Base-by-base conservation (phyloP, 2,329 filamentous ascomycete genomes). In the Phyllosticta capitalensis region DNA sequence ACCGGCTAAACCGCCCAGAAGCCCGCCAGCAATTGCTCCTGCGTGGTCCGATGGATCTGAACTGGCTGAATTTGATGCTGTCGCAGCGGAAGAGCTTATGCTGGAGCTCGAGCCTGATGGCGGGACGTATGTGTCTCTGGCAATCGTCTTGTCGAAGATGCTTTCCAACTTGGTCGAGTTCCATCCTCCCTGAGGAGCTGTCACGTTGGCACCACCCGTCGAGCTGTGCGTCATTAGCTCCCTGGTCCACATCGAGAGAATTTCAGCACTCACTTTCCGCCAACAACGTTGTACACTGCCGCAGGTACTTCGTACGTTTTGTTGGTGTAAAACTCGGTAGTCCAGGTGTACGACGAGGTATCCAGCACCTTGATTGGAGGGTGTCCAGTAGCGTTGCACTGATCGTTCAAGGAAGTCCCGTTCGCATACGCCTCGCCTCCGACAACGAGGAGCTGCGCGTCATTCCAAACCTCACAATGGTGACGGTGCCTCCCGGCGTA, bases 401-500 rank as follows among this genome's bases (percentile, higher is more conserved):
- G 22, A 17, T 59, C 22, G n/a, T 59, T 59, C 1, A 53, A 9
- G 3, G 14, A 6, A n/a, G 38, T 20, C 4, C 12, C 26, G 2
- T 58, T 52, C 4, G 33, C 21, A 3, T 45, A 30, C 3, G 19
- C 48, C 9, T 50, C 14, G 14, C 55, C 59, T 12, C 59, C 59
- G 1, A 21, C 24, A 7, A 59, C 59, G 14, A 59, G 26, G 30
- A 61, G 58, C 52, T 61, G 56, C 22, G 12, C n/a, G 4, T 61
- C 50, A 9, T 59, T 17, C 50, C 38, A 58, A 33, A 58, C 24
- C 19, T 54, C 45, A 30, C 59, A 58, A n/a, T 59, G 59, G 22
- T 54, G 30, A 26, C 51, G 24, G 10, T 57, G 24, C 4, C 59
- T 33, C 19, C 55, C 55, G 4, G 58, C n/a, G 10, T 24, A 7